phyloP scores from a whole-genome alignment of 2,329 filamentous ascomycete genomes.

The Fusarium citri region DNA sequence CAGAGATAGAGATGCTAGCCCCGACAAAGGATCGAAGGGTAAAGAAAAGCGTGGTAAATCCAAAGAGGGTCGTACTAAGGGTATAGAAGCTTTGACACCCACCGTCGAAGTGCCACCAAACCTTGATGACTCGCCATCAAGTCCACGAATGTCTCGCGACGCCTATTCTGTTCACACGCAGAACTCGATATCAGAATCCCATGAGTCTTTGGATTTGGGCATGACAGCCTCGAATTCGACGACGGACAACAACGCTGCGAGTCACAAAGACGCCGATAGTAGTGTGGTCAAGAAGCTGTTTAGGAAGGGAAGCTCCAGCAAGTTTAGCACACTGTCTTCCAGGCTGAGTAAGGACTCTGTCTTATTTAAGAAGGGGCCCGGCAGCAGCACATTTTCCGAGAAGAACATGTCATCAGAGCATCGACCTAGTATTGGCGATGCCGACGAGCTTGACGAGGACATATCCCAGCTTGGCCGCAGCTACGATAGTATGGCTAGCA shows the following conservation, averaged over 20 bases:
- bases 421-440: constrained; percentile 68
- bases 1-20: constrained; percentile 52
- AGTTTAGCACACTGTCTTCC: constrained; percentile 70
- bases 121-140: constrained; percentile 62
- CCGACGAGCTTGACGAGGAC: constrained; percentile 65
- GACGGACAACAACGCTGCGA: constrained; percentile 62
- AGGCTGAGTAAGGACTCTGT: constrained; percentile 65
- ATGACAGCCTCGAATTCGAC: constrained; percentile 66
- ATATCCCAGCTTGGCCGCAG: constrained; percentile 59
- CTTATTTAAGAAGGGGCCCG: constrained; percentile 69
- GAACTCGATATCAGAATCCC: constrained; percentile 69
- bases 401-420: constrained; percentile 65
- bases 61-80: constrained; percentile 54
- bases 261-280: constrained; percentile 65
- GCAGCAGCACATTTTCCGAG: constrained; percentile 68
- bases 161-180: constrained; percentile 68
- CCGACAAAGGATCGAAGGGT: constrained; percentile 44
- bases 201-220: constrained; percentile 68
- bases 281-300: constrained; percentile 71
- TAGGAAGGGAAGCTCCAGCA: constrained; percentile 73
- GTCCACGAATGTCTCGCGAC: constrained; percentile 67
- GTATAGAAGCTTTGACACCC: constrained; percentile 52
- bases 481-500: constrained; percentile 67
- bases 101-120: constrained; percentile 53
- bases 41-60: constrained; percentile 52